Evolutionary conservation across 306 rosid species (phyloP).

Genomic region (Malus orientalis): DNA sequence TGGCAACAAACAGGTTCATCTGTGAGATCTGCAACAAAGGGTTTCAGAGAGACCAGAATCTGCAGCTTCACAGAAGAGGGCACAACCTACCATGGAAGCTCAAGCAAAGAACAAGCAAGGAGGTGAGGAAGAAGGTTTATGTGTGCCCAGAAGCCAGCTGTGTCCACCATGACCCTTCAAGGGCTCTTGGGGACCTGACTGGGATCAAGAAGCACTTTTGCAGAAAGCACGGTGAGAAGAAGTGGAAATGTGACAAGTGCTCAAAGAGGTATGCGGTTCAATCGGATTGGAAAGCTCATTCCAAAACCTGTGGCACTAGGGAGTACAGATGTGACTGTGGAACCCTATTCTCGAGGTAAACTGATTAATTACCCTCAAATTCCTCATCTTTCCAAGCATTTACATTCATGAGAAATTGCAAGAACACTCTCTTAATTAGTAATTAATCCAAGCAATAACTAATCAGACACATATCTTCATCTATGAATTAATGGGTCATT

Average conservation of each 20-base stretch:
- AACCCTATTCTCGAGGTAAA: slow-evolving; percentile 96
- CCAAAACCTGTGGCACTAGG: slow-evolving; percentile 90
- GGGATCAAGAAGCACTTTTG: slow-evolving; percentile 95
- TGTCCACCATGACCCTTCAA: slow-evolving; percentile 86
- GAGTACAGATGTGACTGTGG: slow-evolving; percentile 99
- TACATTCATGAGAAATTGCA: neutral
- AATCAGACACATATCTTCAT: neutral
- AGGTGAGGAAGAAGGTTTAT: slow-evolving; percentile 76
- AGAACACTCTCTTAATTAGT: neutral
- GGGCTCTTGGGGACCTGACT: slow-evolving; percentile 90
- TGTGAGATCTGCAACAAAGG: slow-evolving; percentile 97
- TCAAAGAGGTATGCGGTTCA: slow-evolving; percentile 90
- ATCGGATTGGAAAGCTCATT: slow-evolving; percentile 98
- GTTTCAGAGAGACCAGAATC: slow-evolving; percentile 91
- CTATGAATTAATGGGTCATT: neutral
- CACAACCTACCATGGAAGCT: slow-evolving; percentile 97
- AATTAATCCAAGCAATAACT: neutral
- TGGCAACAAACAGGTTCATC: slow-evolving; percentile 76
- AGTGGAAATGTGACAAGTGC: slow-evolving; percentile 98
- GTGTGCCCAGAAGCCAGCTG: slow-evolving; percentile 84
- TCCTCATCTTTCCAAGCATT: neutral
- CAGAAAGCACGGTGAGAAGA: slow-evolving; percentile 97
- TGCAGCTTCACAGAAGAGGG: slow-evolving; percentile 93
- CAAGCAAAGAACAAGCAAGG: slow-evolving; percentile 78
- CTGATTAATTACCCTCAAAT: neutral